Evolutionary conservation across 495 filamentous ascomycete species (phyloP).

Genomic region (Penicillium ochrochloron): DNA sequence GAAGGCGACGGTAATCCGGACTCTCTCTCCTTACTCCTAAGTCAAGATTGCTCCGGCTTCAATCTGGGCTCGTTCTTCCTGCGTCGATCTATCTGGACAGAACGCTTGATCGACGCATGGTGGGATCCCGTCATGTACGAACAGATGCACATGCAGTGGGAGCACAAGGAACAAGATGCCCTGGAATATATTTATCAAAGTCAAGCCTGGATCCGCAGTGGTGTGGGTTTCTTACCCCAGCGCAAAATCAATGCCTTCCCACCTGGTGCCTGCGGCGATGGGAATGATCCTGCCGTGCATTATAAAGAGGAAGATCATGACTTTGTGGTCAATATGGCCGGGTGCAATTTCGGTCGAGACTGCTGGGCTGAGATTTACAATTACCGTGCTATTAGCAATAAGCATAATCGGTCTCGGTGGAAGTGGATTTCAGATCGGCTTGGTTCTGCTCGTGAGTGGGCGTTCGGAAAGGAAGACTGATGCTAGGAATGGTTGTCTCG

Average conservation of each 20-base stretch:
- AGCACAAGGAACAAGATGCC: constrained; percentile 97
- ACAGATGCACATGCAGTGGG: constrained; percentile 99
- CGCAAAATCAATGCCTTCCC: constrained; percentile 95
- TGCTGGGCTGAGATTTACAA: constrained; percentile 98
- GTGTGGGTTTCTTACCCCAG: constrained; percentile 88
- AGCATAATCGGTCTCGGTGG: constrained; percentile 81
- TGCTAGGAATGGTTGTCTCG: background rate
- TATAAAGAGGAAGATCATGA: constrained; percentile 86
- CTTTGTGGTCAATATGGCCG: constrained; percentile 99
- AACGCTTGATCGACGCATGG: constrained; percentile 93
- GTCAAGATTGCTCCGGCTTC: constrained; percentile 95
- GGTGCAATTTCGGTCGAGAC: constrained; percentile 94
- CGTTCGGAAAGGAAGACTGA: constrained; percentile 23
- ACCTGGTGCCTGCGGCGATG: constrained; percentile 81
- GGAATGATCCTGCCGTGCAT: constrained; percentile 75
- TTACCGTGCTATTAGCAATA: constrained; percentile 86
- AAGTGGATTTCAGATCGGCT: constrained; percentile 56
- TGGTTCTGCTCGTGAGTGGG: constrained; percentile 28
- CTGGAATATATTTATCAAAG: constrained; percentile 88
- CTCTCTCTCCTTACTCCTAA: constrained; percentile 85
- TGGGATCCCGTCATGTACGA: constrained; percentile 99
- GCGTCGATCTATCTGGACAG: constrained; percentile 81
- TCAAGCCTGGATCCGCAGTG: constrained; percentile 90
- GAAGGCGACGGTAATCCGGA: constrained; percentile 72
- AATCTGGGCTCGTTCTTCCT: constrained; percentile 97